Evolutionary conservation across 306 rosid species (phyloP), one percentile per base, ranked within the genome.

Genomic region (Argentina anserina): DNA sequence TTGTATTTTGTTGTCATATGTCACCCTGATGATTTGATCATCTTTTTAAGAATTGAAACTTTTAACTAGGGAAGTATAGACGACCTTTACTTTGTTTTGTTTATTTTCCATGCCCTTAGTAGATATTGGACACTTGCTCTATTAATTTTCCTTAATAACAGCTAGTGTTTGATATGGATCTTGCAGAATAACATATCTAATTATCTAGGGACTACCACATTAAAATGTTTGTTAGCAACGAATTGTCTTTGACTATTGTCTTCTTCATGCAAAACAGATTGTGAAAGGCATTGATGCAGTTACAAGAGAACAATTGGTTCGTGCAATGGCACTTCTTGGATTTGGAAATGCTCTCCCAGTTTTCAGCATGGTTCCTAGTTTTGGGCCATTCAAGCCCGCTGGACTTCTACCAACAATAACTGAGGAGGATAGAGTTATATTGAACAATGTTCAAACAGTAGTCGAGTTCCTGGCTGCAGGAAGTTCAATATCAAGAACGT

Each of bases 281-380:
- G 98, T 94, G 26, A 91, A 94, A 82, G 98, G 95, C 70, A 94
- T 94, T 72, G 98, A 94, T 81, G 98, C 97, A 67, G 77, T 94
- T 71, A 84, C 97, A 29, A 91, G 98, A 81, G 98, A 94, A 80
- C 98, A 94, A 80, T 84, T 94, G 71, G 96, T 94, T 60, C 84
- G 87, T 70, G 67, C 74, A 71, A 84, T 86, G 90, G 81, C 96
- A 74, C 68, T 86, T 67, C 76, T 91, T 23, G 97, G 98, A 81
- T 25, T 91, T 69, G 83, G 90, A 79, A 91, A 91, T 85, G 87
- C 89, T 56, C 65, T 82, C 69, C 97, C 91, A 53, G 84, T 94
- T 81, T 91, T 94, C 73, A 77, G 87, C 76, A 89, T 94, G 97
- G 98, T 85, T 71, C 97, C 98, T 75, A 67, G 89, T 21, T 64